phyloP scores from a whole-genome alignment of 805 yeast genomes.

The Starmerella bombicola region DNA sequence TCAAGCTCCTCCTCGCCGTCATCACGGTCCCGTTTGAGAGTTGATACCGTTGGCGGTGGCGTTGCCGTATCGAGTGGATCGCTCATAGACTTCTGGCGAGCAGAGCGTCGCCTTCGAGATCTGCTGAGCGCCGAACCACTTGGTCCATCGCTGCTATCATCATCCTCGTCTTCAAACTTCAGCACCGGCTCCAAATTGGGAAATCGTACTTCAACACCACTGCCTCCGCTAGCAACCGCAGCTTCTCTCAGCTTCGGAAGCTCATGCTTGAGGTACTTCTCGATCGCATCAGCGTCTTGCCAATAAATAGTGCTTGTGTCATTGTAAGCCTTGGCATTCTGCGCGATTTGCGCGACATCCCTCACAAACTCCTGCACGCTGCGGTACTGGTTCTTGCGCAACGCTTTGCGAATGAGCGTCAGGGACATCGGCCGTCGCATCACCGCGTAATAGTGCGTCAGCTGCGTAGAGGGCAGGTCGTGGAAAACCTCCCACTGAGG shows the following conservation, averaged over 20 bases:
- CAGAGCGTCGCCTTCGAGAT: slow-evolving; percentile 23
- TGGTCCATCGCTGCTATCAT: slow-evolving; percentile 23
- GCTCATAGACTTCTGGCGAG: slow-evolving; percentile 14
- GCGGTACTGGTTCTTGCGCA: slow-evolving; percentile 43
- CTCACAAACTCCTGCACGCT: slow-evolving; percentile 55
- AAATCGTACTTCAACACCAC: slow-evolving; percentile 33
- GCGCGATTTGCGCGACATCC: slow-evolving; percentile 72
- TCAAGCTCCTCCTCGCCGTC: slow-evolving; percentile 30
- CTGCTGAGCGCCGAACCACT: slow-evolving; percentile 21
- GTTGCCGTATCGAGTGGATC: slow-evolving; percentile 7
- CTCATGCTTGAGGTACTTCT: slow-evolving; percentile 37
- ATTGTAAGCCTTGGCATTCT: slow-evolving; percentile 84
- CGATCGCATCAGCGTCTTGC: slow-evolving; percentile 51
- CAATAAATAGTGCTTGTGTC: slow-evolving; percentile 55
- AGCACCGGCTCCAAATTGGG: slow-evolving; percentile 56
- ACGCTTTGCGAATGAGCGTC: slow-evolving; percentile 47
- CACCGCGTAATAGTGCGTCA: slow-evolving; percentile 66
- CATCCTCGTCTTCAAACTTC: slow-evolving; percentile 35
- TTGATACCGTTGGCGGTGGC: slow-evolving; percentile 8
- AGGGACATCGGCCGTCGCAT: slow-evolving; percentile 75
- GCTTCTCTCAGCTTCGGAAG: slow-evolving; percentile 41
- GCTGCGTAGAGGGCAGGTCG: slow-evolving; percentile 57
- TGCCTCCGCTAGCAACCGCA: slow-evolving; percentile 24
- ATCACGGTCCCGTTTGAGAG: slow-evolving; percentile 16
- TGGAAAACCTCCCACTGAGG: slow-evolving; percentile 48